Evolutionary conservation across 805 yeast genomes (phyloP).

Genomic region (Ogataea trehaloabstinens): DNA sequence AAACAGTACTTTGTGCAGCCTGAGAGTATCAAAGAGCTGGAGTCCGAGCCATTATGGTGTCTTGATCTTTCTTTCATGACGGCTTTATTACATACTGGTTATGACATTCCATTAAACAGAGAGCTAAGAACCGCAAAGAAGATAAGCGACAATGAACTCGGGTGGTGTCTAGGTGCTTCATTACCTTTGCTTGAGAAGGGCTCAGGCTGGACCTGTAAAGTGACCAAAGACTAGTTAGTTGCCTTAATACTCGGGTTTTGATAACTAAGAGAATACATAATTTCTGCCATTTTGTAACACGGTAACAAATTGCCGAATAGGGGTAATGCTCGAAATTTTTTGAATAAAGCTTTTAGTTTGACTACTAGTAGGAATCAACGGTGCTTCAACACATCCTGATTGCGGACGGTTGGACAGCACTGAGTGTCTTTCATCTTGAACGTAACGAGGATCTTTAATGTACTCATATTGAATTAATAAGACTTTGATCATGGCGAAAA

Average conservation of each 20-base stretch:
- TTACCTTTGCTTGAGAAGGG: conserved; percentile 75
- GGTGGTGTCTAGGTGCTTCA: conserved; percentile 99
- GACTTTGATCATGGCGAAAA: not conserved
- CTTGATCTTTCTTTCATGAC: conserved; percentile 87
- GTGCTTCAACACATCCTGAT: too few relatives aligned
- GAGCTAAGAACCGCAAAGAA: conserved; percentile 91
- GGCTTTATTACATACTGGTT: conserved; percentile 90
- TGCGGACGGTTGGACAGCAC: too few relatives aligned
- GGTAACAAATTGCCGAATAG: not conserved
- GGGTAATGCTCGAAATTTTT: conserved; percentile 1
- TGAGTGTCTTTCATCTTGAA: too few relatives aligned
- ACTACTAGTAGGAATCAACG: too few relatives aligned
- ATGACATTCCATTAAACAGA: conserved; percentile 86
- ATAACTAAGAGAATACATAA: too few relatives aligned
- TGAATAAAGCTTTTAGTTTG: too few relatives aligned
- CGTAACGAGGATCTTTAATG: too few relatives aligned
- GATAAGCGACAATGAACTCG: conserved; percentile 85
- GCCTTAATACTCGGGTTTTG: too few relatives aligned
- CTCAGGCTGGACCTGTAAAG: conserved; percentile 69
- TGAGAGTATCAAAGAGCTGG: conserved; percentile 62
- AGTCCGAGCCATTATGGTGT: conserved; percentile 91
- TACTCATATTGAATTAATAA: too few relatives aligned
- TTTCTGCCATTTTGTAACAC: not conserved
- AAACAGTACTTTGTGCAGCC: conserved; percentile 60
- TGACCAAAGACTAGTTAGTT: conserved; percentile 23